phyloP scores from a whole-genome alignment of 1,284 basidiomycete genomes.

The Rhodotorula sp. region DNA sequence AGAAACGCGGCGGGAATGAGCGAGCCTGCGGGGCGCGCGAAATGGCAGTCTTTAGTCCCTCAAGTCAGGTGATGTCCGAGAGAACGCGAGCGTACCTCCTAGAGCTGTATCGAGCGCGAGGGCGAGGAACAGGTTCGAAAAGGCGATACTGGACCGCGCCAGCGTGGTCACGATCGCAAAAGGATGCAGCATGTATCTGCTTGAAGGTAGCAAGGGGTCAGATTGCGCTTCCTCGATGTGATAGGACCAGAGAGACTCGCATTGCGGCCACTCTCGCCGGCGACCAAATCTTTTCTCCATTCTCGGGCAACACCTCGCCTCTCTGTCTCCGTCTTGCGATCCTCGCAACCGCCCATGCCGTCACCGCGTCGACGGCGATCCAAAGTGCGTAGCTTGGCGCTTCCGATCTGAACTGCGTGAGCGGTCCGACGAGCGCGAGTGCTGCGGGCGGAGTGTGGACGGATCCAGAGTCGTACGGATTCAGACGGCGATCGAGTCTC shows the following conservation, averaged over 20 bases:
- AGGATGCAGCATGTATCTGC: conserved; percentile 82
- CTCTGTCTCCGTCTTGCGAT: conserved; percentile 54
- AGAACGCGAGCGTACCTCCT: conserved; percentile 56
- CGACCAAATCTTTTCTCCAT: conserved; percentile 54
- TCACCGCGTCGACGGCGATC: conserved; percentile 65
- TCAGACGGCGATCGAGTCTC: conserved; percentile 57
- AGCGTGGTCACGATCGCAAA: conserved; percentile 75
- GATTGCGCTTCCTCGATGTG: neutral
- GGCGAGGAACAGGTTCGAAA: conserved; percentile 72
- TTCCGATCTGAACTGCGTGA: conserved; percentile 19
- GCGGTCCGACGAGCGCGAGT: conserved; percentile 13
- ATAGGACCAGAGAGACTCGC: conserved; percentile 54
- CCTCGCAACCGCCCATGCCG: conserved; percentile 64
- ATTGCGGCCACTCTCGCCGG: conserved; percentile 63
- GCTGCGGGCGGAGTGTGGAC: conserved; percentile 68
- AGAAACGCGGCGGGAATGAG: conserved; percentile 57
- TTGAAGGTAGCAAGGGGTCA: neutral
- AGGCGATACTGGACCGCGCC: conserved; percentile 71
- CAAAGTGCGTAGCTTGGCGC: conserved; percentile 71
- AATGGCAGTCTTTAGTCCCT: neutral
- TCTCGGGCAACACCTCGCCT: conserved; percentile 8
- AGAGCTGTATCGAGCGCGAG: conserved; percentile 70
- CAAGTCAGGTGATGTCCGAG: conserved; percentile 20
- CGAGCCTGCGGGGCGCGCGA: conserved; percentile 23
- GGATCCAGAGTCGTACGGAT: conserved; percentile 79